Conservation (phyloP, 495 filamentous ascomycete genomes). For the Neurospora terricola region DNA sequence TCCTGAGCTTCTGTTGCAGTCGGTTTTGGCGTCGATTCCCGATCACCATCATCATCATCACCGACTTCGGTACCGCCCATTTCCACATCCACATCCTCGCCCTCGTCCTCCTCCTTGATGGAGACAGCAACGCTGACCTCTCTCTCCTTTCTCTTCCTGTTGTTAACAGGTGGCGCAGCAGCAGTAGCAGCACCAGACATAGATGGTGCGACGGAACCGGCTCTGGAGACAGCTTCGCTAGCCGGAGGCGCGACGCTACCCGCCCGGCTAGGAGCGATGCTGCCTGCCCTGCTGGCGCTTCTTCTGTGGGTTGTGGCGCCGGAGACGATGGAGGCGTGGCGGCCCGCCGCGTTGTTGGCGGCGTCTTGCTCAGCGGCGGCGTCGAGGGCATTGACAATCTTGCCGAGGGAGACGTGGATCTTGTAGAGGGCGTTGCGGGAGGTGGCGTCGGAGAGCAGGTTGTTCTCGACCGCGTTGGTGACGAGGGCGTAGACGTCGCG, state of each 20-base stretch:
- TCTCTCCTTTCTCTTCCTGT: constrained; percentile 12
- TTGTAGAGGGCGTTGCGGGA: constrained; percentile 70
- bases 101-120: constrained; percentile 28
- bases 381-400: constrained; percentile 48
- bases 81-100: constrained; percentile 12
- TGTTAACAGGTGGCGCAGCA: neutral
- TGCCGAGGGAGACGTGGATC: constrained; percentile 55
- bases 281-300: neutral
- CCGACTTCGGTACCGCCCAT: neutral
- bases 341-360: neutral
- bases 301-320: constrained; percentile 11
- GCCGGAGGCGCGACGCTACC: neutral
- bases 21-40: neutral
- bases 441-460: constrained; percentile 58
- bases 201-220: neutral
- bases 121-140: constrained; percentile 19
- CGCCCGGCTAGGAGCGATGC: neutral
- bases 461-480: constrained; percentile 57
- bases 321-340: constrained; percentile 10
- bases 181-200: neutral
- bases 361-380: constrained; percentile 22
- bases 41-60: neutral
- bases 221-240: constrained; percentile 7
- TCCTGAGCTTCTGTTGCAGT: neutral
- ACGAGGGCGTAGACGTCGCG: constrained; percentile 45